phyloP scores from a whole-genome alignment of 495 filamentous ascomycete genomes.

The Aspergillus asperescens region DNA sequence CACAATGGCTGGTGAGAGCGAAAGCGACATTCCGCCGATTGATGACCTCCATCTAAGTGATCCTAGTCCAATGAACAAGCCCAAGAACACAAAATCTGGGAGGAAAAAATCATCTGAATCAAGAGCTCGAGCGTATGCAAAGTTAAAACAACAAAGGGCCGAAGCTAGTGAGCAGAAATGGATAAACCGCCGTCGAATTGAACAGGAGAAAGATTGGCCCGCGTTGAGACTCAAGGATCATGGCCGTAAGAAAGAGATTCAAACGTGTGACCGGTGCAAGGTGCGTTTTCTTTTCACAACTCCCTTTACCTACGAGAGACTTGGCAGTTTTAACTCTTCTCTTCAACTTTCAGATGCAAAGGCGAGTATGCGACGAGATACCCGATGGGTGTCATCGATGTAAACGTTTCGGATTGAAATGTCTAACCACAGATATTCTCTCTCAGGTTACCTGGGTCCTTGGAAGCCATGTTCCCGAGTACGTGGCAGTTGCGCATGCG shows the following conservation, averaged over 20 bases:
- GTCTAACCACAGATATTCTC: background rate
- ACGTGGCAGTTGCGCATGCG: background rate
- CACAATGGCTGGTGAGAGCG: too few species aligned
- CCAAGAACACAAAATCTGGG: too few species aligned
- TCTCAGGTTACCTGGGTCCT: background rate
- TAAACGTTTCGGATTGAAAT: too few species aligned
- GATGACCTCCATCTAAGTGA: too few species aligned
- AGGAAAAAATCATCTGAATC: too few species aligned
- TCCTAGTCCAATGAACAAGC: too few species aligned
- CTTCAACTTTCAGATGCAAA: background rate
- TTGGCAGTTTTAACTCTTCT: background rate
- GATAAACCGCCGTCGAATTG: too few species aligned
- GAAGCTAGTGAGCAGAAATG: too few species aligned
- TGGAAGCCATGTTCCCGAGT: background rate
- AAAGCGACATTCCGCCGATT: too few species aligned
- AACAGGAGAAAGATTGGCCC: background rate
- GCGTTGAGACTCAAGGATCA: background rate
- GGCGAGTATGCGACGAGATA: background rate
- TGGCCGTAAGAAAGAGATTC: background rate
- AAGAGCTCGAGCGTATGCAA: too few species aligned
- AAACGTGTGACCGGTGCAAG: conserved; percentile 86
- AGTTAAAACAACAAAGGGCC: too few species aligned
- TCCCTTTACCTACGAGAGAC: background rate
- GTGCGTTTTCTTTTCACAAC: conserved; percentile 41
- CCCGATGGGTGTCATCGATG: background rate